Evolutionary conservation across 345 rosid genomes (phyloP), one percentile per base, ranked within the genome.

Genomic region (Arabidopsis suecica): DNA sequence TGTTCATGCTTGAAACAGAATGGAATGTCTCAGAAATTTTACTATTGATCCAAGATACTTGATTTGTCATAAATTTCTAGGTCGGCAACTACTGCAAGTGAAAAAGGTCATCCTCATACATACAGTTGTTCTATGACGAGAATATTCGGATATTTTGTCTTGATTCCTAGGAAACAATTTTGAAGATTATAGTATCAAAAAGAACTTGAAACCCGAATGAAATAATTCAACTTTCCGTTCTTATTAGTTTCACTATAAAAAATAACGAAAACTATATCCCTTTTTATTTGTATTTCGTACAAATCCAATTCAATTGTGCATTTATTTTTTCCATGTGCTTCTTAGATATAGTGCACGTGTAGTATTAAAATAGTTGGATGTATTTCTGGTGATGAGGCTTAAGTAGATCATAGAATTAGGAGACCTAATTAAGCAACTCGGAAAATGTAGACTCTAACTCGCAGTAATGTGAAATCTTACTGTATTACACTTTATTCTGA

Each of bases 341-440:
- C 37, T 63, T 33, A 44, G 38, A 64, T 73, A 64, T 73, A 73
- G 33, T 56, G 50, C 78, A 74, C 72, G 72, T 65, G 72, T 14
- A 59, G 33, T 36, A 65, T 55, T 64, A 45, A 65, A 30, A 34
- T 65, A 49, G 49, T 73, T 64, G 56, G 71, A 34, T 22, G 57
- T 10, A 56, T 14, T 18, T 41, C 49, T 44, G 48, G 56, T 44
- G 64, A 61, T 44, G 64, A 61, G 53, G 51, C 68, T 42, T 14
- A 30, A 72, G 45, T 8, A 40, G 8, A 22, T 61, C 41, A 18
- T 28, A 37, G 18, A 37, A 25, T 49, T 16, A 49, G 41, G 51
- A 69, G 44, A 47, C 56, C 33, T 33, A 7, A 59, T 44, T 33
- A 7, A 70, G 18, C 16, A 59, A 47, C 28, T 58, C 8, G 16